phyloP scores from a whole-genome alignment of 2,329 filamentous ascomycete species.

The Penicillium psychrosexuale region DNA sequence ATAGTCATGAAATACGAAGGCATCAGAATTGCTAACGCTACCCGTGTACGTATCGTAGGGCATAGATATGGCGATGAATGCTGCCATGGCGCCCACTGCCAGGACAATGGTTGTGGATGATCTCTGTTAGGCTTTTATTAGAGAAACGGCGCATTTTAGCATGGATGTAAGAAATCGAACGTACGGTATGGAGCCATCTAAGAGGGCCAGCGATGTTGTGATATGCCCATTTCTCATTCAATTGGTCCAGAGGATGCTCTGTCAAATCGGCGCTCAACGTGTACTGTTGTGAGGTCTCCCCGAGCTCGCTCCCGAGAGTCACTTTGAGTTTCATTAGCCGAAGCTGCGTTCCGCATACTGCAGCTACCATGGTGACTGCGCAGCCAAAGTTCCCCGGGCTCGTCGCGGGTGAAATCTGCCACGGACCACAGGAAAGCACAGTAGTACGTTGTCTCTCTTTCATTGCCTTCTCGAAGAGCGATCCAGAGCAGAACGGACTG shows the following conservation, averaged over 20 bases:
- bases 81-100: constrained; percentile 24
- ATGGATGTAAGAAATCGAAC: constrained; percentile 2
- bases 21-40: neutral
- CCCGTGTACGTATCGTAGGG: constrained; percentile 17
- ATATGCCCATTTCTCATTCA: constrained; percentile 5
- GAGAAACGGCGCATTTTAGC: neutral
- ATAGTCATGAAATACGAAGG: constrained; percentile 16
- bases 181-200: constrained; percentile 32
- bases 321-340: constrained; percentile 26
- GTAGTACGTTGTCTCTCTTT: constrained; percentile 24
- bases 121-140: constrained; percentile 19
- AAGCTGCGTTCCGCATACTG: constrained; percentile 30
- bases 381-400: constrained; percentile 4
- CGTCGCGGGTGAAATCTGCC: constrained; percentile 19
- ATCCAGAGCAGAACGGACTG: constrained; percentile 22
- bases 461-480: constrained; percentile 31
- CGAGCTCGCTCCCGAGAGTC: constrained; percentile 5
- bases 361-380: constrained; percentile 27
- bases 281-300: neutral
- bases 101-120: constrained; percentile 22
- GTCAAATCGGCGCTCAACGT: constrained; percentile 11
- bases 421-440: constrained; percentile 34
- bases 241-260: constrained; percentile 12
- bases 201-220: constrained; percentile 32
- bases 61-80: constrained; percentile 25